Conservation (phyloP, 768 basidiomycete species). For the Pisolithus orientalis region DNA sequence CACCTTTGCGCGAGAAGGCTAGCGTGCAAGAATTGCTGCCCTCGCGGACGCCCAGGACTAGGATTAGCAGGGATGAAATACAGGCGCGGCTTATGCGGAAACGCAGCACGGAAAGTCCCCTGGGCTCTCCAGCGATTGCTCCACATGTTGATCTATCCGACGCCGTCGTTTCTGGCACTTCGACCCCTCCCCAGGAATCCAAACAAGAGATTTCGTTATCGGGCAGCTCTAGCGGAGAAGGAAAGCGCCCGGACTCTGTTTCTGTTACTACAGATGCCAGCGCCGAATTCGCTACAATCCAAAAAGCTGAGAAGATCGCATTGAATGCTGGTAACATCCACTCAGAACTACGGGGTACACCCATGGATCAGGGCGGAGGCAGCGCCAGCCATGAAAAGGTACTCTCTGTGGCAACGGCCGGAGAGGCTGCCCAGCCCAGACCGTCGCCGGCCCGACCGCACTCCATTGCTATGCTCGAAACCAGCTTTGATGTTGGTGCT, state of each 20-base stretch:
- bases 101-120: constrained; percentile 39
- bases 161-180: neutral
- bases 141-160: constrained; percentile 4
- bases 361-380: neutral
- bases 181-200: neutral
- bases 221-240: constrained; percentile 13
- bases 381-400: neutral
- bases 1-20: constrained; percentile 20
- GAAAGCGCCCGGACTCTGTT: constrained; percentile 33
- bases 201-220: neutral
- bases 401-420: neutral
- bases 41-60: constrained; percentile 26
- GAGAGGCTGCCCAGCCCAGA: constrained; percentile 6
- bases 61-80: constrained; percentile 51
- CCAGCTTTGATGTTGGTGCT: constrained; percentile 20
- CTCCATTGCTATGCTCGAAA: constrained; percentile 14
- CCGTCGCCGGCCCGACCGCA: constrained; percentile 6
- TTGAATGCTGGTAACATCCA: constrained; percentile 12
- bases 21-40: constrained; percentile 15
- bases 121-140: constrained; percentile 15
- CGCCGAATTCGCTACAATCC: constrained; percentile 45
- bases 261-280: constrained; percentile 34
- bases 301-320: constrained; percentile 39
- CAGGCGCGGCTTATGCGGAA: constrained; percentile 41
- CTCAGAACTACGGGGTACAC: neutral